A percentile compares a stretch with the other conserved stretches of the same genome.
These are phyloP conservation scores for Sporothrix phasma DNA, from an alignment of 2,329 filamentous ascomycete genomes.

Conservation along the genomic window DNA sequence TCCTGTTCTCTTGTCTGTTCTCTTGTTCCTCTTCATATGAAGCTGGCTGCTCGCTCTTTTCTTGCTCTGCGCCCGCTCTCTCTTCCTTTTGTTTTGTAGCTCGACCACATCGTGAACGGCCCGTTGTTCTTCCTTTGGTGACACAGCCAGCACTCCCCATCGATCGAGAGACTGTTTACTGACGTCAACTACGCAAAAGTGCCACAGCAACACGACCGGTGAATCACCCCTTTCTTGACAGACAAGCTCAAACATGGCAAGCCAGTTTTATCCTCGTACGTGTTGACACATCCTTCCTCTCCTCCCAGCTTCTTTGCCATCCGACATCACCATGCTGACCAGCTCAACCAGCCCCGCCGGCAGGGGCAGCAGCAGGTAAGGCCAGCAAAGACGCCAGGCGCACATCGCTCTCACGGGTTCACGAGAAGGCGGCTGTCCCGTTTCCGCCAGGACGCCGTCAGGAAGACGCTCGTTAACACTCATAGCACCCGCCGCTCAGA, in stretches of 20 bases:
- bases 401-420: background rate
- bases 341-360: conserved; percentile 19
- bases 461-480: background rate
- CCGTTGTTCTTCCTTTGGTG: background rate
- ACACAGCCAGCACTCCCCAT: background rate
- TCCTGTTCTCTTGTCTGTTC: background rate
- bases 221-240: background rate
- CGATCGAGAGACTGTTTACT: background rate
- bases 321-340: conserved; percentile 10
- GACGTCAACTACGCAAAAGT: background rate
- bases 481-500: conserved; percentile 17
- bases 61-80: background rate
- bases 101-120: background rate
- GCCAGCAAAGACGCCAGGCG: background rate
- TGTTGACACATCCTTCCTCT: background rate
- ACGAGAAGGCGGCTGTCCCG: background rate
- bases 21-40: background rate
- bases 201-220: background rate
- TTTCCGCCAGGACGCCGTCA: too few relatives aligned
- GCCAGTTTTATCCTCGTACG: conserved; percentile 24
- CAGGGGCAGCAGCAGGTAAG: conserved; percentile 14
- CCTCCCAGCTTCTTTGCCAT: background rate
- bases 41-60: background rate
- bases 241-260: conserved; percentile 15
- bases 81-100: background rate